phyloP scores from a whole-genome alignment of 257 asterid species.

The Penstemon davidsonii region DNA sequence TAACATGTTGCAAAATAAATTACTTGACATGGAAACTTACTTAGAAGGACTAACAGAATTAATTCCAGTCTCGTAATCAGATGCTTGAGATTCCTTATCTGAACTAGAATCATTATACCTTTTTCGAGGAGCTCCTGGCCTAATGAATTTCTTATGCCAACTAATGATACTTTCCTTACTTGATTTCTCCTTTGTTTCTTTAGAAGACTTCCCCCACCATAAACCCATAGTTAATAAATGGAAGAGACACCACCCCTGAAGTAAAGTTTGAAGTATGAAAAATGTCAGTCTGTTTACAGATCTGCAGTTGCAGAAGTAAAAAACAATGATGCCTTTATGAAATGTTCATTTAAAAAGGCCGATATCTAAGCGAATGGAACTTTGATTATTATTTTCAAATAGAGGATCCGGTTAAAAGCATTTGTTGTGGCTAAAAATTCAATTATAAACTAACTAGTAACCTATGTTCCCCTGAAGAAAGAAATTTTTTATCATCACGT shows the following conservation, averaged over 20 bases:
- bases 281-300: too few relatives aligned
- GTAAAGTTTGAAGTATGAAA: neutral
- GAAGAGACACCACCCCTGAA: conserved; percentile 25
- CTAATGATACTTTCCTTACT: conserved; percentile 37
- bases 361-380: too few relatives aligned
- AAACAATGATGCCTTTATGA: too few relatives aligned
- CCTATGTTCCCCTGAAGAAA: too few relatives aligned
- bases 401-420: too few relatives aligned
- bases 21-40: conserved; percentile 29
- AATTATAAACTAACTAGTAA: too few relatives aligned
- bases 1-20: conserved; percentile 11
- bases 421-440: too few relatives aligned
- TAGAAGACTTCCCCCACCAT: conserved; percentile 57
- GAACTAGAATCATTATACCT: conserved; percentile 28
- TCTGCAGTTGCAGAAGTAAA: too few relatives aligned
- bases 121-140: conserved; percentile 44
- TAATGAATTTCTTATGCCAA: conserved; percentile 39
- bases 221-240: conserved; percentile 38
- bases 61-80: conserved; percentile 43
- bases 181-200: conserved; percentile 44
- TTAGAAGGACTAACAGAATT: conserved; percentile 49
- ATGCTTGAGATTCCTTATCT: conserved; percentile 40
- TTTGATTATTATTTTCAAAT: too few relatives aligned
- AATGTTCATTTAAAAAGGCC: too few relatives aligned
- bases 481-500: too few relatives aligned